phyloP scores from a whole-genome alignment of 768 basidiomycete genomes.

The Lactarius deliciosus region DNA sequence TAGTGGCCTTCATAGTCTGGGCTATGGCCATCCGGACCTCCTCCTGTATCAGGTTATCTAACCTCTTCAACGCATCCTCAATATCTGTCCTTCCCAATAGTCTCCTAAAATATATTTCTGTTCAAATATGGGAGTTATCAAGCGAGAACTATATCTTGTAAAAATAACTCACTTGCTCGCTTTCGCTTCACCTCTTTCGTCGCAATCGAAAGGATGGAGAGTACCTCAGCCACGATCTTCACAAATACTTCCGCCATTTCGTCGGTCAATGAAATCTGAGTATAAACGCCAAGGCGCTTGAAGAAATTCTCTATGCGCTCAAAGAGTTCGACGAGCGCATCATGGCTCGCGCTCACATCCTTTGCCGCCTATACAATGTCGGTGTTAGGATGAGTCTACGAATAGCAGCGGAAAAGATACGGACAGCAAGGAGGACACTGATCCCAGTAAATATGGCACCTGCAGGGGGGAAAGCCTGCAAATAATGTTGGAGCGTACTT shows the following conservation, averaged over 20 bases:
- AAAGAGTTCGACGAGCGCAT: conserved; percentile 5
- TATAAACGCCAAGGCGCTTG: conserved; percentile 7
- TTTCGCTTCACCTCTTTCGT: conserved; percentile 3
- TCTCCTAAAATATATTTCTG: conserved; percentile 1
- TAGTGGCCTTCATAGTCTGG: not conserved
- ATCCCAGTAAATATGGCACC: not conserved
- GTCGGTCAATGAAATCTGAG: not conserved
- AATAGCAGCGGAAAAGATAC: not conserved
- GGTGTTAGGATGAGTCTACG: not conserved
- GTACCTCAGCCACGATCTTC: conserved; percentile 5
- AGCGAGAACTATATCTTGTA: not conserved
- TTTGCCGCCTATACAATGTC: not conserved
- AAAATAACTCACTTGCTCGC: conserved; percentile 2
- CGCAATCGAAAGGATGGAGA: conserved; percentile 10
- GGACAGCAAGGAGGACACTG: conserved; percentile 7
- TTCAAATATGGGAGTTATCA: not conserved
- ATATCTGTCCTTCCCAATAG: conserved; percentile 9
- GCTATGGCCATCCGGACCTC: not conserved
- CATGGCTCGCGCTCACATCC: not conserved
- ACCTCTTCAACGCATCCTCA: conserved; percentile 3
- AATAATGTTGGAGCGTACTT: not conserved
- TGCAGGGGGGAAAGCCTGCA: conserved; percentile 7
- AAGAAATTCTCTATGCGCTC: not conserved
- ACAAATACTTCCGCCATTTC: conserved; percentile 5
- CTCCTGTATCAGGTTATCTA: not conserved